Evolutionary conservation across 108 stramenopile genomes (phyloP), one percentile per base, ranked within the genome.

Genomic region (Pseudonitzschia delicatissima): DNA sequence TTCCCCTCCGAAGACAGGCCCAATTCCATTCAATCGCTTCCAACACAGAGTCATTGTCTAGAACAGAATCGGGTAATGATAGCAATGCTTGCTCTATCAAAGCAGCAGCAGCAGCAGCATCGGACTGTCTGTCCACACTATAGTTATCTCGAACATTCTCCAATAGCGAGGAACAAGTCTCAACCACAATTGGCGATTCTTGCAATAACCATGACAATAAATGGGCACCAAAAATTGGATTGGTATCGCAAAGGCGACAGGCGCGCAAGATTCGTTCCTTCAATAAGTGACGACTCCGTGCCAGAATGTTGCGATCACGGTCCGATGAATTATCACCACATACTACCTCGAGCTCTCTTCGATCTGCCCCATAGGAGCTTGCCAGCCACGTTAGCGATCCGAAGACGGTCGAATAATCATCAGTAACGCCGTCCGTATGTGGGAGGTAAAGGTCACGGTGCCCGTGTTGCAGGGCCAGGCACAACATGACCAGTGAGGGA

Each of bases 321-420:
- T 11, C 25, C 51, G 12, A 45, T 13, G 7, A 2, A 32, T n/a
- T 29, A 50, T 18, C 17, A 18, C n/a, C 47, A n/a, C n/a, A n/a
- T n/a, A n/a, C n/a, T n/a, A n/a, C n/a, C n/a, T n/a, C n/a, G 7
- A 74, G 29, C 15, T 28, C 51, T 45, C 73, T 57, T 8, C 73
- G 73, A 55, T 74, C 73, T 9, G 55, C 45, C 15, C 73, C 73
- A 51, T 50, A 74, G 9, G 66, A 50, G 25, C 60, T 62, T n/a
- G 44, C 39, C 39, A 72, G 45, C 34, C 64, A 61, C n/a, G 45
- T 2, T 34, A 20, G 52, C 36, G 12, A 44, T 21, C 2, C 28
- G 28, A 15, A 29, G 27, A 23, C 23, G 13, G 28, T 23, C 44
- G 45, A 57, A 21, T 26, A n/a, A n/a, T n/a, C n/a, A n/a, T n/a